Evolutionary conservation across 371 early-diverging fungal genomes (phyloP), one percentile per base, ranked within the genome.

Genomic region (Phascolomyces articulosus): DNA sequence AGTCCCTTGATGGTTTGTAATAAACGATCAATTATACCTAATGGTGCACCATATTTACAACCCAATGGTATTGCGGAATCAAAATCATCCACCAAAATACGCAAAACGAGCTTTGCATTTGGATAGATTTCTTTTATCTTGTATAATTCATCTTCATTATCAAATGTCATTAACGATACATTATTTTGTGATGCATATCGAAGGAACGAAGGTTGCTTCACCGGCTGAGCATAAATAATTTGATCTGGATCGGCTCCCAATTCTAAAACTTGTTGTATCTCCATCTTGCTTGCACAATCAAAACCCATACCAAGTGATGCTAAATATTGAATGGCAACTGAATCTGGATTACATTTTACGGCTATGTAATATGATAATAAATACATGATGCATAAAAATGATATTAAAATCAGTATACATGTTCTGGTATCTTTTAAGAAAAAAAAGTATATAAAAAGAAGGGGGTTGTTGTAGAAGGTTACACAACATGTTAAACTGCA

Each of bases 191-290:
- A 79, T 9, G 98, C 95, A 68, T 86, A 95, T 60, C 91, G 91
- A 69, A 98, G 87, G 77, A 93, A 95, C 13, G 97, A 96, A 28
- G 89, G 85, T 65, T 94, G 96, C 83, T 98, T 98, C 87, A 97
- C 96, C 31, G 98, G 98, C 82, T 97, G 96, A 64, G 98, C 98
- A 68, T 95, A 98, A 72, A 98, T 95, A 69, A 98, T 91, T 60
- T 90, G 85, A 41, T 75, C 75, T 18, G 96, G 84, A 38, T 86
- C 85, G 0, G 90, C 93, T 59, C 95, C 96, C 54, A 86, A 73
- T 34, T 87, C 85, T 60, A 97, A 84, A 44, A 92, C 91, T 55
- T 86, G 84, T 65, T 94, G 88, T 51, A 98, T 92, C 84, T 98
- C 98, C 40, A 82, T 80, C 66, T 85, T 85, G 79, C 90, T 90